Conservation (phyloP, 768 basidiomycete species). For the Amanita rubescens region DNA sequence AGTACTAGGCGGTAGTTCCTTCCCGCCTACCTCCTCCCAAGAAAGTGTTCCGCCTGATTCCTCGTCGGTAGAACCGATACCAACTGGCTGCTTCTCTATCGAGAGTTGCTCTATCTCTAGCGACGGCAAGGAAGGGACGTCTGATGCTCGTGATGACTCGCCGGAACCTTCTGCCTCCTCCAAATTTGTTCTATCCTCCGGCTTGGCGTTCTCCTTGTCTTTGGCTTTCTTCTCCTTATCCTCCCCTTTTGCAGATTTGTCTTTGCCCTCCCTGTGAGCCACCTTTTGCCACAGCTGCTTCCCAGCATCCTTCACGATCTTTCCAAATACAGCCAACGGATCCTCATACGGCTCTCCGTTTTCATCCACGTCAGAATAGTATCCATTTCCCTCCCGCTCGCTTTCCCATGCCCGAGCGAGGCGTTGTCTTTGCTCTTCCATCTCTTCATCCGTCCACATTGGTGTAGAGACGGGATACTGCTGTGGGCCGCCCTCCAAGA, state of each 20-base stretch:
- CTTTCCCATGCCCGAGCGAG: conserved; percentile 13
- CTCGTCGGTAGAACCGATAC: background rate
- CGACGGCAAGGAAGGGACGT: background rate
- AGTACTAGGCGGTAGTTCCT: background rate
- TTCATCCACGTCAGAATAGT: conserved; percentile 6
- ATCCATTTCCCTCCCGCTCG: conserved; percentile 14
- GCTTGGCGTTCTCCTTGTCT: conserved; percentile 2
- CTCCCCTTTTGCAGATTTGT: conserved; percentile 13
- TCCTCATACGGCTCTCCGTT: conserved; percentile 28
- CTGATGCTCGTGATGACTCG: background rate
- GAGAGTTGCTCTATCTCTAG: background rate
- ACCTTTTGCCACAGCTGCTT: conserved; percentile 45
- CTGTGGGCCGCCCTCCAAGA: conserved; percentile 6
- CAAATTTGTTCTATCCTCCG: conserved; percentile 6
- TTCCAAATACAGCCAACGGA: conserved; percentile 41
- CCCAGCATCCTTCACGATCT: conserved; percentile 43
- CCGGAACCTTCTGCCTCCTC: conserved; percentile 15
- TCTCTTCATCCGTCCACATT: conserved; percentile 33
- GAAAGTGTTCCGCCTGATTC: background rate
- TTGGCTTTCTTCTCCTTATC: conserved; percentile 7
- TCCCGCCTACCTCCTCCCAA: conserved; percentile 5
- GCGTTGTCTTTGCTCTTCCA: conserved; percentile 24
- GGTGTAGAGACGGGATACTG: conserved; percentile 13
- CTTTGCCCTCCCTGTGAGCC: conserved; percentile 26
- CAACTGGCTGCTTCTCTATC: background rate